Evolutionary conservation across 2,329 filamentous ascomycete species (phyloP).

Genomic region (Macroventuria anomochaeta): DNA sequence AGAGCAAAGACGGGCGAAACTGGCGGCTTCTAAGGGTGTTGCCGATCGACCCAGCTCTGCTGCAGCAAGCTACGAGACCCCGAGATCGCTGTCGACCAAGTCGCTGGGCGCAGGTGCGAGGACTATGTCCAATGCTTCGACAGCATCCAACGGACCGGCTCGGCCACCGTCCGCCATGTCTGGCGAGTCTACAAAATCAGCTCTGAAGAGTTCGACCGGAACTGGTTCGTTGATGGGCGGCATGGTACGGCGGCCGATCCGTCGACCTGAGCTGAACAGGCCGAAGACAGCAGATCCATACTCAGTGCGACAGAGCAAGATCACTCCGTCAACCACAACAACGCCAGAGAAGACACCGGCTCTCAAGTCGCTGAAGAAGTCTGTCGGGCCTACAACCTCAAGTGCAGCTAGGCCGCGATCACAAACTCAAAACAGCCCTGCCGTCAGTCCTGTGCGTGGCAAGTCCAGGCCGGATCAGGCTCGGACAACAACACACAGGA

Average conservation of each 20-base stretch:
- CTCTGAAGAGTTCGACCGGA: constrained; percentile 39
- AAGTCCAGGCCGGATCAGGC: constrained; percentile 45
- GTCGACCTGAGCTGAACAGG: constrained; percentile 54
- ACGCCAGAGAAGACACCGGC: constrained; percentile 56
- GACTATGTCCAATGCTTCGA: constrained; percentile 38
- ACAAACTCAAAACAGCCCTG: constrained; percentile 45
- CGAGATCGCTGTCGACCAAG: constrained; percentile 49
- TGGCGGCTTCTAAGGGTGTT: constrained; percentile 50
- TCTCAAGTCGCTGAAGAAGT: constrained; percentile 46
- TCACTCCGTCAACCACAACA: constrained; percentile 56
- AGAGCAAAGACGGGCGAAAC: constrained; percentile 72
- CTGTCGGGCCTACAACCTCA: constrained; percentile 32
- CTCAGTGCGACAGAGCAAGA: constrained; percentile 49
- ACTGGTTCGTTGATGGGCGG: constrained; percentile 62
- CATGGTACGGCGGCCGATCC: constrained; percentile 61
- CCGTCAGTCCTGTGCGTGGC: constrained; percentile 44
- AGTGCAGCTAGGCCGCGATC: constrained; percentile 41
- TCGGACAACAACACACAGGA: constrained; percentile 32
- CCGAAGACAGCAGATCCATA: constrained; percentile 64
- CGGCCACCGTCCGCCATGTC: constrained; percentile 49
- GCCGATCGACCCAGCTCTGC: constrained; percentile 65
- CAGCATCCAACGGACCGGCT: constrained; percentile 37
- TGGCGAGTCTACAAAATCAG: constrained; percentile 42
- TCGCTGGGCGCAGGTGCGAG: constrained; percentile 34
- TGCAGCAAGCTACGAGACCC: constrained; percentile 60